Conservation (phyloP, 1,284 basidiomycete genomes). For the Baeospora myosura region DNA sequence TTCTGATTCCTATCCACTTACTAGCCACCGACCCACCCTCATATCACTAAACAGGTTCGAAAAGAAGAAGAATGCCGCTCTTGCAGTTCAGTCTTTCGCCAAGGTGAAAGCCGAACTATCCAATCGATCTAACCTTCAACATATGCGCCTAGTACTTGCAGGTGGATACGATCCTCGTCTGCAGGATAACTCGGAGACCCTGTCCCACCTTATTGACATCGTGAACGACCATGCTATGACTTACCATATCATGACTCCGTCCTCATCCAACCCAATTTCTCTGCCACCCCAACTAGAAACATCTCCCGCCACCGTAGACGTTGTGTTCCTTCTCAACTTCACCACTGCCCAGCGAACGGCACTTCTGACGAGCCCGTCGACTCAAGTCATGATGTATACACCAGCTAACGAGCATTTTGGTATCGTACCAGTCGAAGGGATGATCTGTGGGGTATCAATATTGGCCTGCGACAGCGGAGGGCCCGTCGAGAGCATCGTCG, state of each 20-base stretch:
- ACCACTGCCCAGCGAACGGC: slow-evolving; percentile 72
- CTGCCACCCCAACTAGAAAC: slow-evolving; percentile 29
- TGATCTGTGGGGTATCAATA: slow-evolving; percentile 88
- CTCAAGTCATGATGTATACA: slow-evolving; percentile 82
- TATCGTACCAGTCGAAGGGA: slow-evolving; percentile 92
- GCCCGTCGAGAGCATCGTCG: slow-evolving; percentile 82
- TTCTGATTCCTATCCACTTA: not conserved
- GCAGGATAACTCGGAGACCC: slow-evolving; percentile 45
- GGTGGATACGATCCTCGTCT: slow-evolving; percentile 63
- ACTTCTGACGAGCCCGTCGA: slow-evolving; percentile 60
- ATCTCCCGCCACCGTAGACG: slow-evolving; percentile 39
- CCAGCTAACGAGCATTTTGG: slow-evolving; percentile 96
- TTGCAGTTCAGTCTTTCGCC: slow-evolving; percentile 81
- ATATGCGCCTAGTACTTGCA: slow-evolving; percentile 65
- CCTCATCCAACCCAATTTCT: slow-evolving; percentile 21
- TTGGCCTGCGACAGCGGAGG: slow-evolving; percentile 88
- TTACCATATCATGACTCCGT: slow-evolving; percentile 46
- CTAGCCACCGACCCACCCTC: slow-evolving; percentile 68
- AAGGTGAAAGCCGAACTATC: slow-evolving; percentile 24
- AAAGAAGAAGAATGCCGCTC: slow-evolving; percentile 84
- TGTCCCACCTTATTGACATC: slow-evolving; percentile 49
- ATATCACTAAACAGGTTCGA: slow-evolving; percentile 95
- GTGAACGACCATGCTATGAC: slow-evolving; percentile 44
- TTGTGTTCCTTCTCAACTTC: slow-evolving; percentile 86
- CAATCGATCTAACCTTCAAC: slow-evolving; percentile 13